Base-by-base conservation (phyloP, 805 yeast genomes). In the Deakozyma indianensis region DNA sequence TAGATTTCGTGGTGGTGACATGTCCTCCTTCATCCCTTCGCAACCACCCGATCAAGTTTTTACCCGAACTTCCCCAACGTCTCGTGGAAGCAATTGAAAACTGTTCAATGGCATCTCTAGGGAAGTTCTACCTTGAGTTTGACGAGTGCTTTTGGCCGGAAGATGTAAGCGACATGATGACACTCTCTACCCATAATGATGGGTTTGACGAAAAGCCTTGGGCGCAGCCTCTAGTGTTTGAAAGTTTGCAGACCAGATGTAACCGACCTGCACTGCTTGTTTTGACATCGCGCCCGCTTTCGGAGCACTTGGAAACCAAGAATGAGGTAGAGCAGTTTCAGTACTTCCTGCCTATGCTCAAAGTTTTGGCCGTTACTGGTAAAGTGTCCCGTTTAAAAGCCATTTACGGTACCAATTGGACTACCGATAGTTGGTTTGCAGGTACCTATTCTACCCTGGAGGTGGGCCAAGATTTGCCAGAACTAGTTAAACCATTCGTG, bases 361-460 rank as follows among this genome's bases (percentile, higher is more conserved):
- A 60, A 5, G 18, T 32, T 32, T 32, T 32, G 58, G 54, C 50
- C 59, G 46, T 59, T 48, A 48, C 49, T 48, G 47, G 48, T 2
- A 32, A 43, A 44, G 50, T 32, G 43, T 14, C 14, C 14, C 28
- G 14, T 25, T 7, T 25, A 9, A 51, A 23, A 50, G 52, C 53
- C 46, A 61, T 47, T 0, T 73, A 74, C 3, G 45, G 48, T 2
- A 69, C 86, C 0, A 66, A 70, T 40, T 87, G 96, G 96, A 74
- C 92, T 0, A 57, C 54, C 3, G 82, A 83, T 54, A 80, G 80
- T 2, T 82, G 66, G 55, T 73, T 80, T 16, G 61, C 80, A 45
- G 94, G 95, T 2, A 77, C 94, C 1, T 87, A 86, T 59, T 71
- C 84, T 9, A 87, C 88, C 0, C 71, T 85, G 43, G 58, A 63